phyloP scores from a whole-genome alignment of 2,329 filamentous ascomycete species.

The Paecilomyces niveus region DNA sequence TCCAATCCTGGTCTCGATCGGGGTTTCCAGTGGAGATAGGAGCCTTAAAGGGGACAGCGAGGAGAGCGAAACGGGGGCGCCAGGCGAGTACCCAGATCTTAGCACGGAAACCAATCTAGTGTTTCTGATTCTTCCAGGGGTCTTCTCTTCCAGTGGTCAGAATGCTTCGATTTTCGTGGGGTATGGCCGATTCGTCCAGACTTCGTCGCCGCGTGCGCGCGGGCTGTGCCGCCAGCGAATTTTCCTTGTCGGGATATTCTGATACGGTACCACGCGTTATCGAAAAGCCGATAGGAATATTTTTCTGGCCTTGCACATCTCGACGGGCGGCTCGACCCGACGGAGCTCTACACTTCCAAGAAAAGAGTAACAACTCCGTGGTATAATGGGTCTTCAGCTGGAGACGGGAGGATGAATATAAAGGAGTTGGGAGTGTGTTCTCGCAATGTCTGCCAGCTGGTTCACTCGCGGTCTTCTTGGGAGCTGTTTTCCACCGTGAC shows the following conservation, averaged over 20 bases:
- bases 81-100: neutral
- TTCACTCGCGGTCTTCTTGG: slow-evolving; percentile 1
- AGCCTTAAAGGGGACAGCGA: neutral
- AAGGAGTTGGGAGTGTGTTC: neutral
- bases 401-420: neutral
- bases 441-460: slow-evolving; percentile 7
- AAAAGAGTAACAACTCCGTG: neutral
- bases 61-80: neutral
- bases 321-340: neutral
- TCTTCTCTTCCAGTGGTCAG: neutral
- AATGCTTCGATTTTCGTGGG: neutral
- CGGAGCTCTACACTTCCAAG: neutral
- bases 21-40: neutral
- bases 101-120: neutral
- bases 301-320: neutral
- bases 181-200: neutral
- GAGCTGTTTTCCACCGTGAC: neutral
- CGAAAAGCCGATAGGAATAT: neutral
- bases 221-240: neutral
- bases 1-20: neutral
- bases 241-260: neutral
- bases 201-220: neutral
- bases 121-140: neutral
- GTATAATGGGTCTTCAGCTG: neutral
- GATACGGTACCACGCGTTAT: neutral